phyloP scores from a whole-genome alignment of 371 early-diverging fungal genomes.

The Lichtheimia corymbifera region DNA sequence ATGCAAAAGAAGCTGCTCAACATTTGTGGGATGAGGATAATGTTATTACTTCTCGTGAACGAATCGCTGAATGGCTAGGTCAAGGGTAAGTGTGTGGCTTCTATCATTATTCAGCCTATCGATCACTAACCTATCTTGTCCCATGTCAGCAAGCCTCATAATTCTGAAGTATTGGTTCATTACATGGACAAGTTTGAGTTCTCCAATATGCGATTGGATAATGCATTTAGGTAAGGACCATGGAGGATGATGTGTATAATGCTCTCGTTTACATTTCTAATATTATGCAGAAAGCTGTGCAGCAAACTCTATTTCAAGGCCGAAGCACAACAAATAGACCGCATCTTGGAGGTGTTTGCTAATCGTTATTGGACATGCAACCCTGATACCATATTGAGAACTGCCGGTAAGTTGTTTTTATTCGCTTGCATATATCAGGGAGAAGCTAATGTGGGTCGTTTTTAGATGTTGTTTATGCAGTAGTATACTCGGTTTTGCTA shows the following conservation, averaged over 20 bases:
- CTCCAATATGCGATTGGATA: constrained; percentile 67
- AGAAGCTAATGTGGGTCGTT: background rate
- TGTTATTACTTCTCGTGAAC: constrained; percentile 35
- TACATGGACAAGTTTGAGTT: constrained; percentile 85
- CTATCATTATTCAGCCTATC: background rate
- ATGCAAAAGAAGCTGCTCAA: constrained; percentile 33
- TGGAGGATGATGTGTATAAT: too few species aligned
- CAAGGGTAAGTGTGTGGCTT: constrained; percentile 28
- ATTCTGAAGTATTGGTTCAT: constrained; percentile 54
- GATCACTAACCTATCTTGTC: background rate
- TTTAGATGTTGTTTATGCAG: constrained; percentile 78
- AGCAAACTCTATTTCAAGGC: constrained; percentile 81
- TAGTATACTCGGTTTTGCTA: constrained; percentile 83
- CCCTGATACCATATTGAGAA: constrained; percentile 54
- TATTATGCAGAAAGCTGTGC: constrained; percentile 58
- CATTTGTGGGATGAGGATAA: constrained; percentile 45
- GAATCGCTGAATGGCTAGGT: constrained; percentile 55
- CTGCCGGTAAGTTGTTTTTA: constrained; percentile 33
- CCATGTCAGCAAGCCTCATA: constrained; percentile 40
- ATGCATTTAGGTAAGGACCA: constrained; percentile 65
- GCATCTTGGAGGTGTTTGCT: constrained; percentile 82
- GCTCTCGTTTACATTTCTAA: background rate
- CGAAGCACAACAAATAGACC: constrained; percentile 91
- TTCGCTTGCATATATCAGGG: background rate
- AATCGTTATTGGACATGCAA: constrained; percentile 84